phyloP scores from a whole-genome alignment of 2,329 filamentous ascomycete genomes.

The Colletotrichum sp. region DNA sequence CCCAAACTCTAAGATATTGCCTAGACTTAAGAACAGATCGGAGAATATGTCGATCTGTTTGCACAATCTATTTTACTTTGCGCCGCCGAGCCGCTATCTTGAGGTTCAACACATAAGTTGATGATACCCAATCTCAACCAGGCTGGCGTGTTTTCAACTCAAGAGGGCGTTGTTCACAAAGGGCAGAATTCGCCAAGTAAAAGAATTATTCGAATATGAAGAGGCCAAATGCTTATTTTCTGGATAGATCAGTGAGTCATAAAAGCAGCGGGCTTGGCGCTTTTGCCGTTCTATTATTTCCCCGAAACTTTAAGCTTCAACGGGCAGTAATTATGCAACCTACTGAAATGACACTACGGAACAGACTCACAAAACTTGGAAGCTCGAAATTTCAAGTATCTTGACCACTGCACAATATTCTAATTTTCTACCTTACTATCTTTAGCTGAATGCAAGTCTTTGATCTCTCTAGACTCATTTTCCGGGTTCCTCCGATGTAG shows the following conservation, averaged over 20 bases:
- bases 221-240: neutral
- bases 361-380: neutral
- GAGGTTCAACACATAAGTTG: neutral
- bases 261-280: neutral
- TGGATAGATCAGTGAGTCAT: accelerated
- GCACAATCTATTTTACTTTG: neutral
- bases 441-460: accelerated
- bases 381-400: accelerated
- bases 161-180: accelerated
- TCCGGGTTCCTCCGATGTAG: neutral
- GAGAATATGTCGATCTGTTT: neutral
- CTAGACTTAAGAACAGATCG: neutral
- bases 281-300: accelerated
- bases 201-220: accelerated
- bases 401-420: accelerated
- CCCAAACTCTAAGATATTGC: neutral
- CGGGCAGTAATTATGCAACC: accelerated
- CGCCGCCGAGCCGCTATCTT: neutral
- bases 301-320: neutral
- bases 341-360: accelerated
- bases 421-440: accelerated
- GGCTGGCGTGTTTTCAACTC: accelerated
- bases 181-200: neutral
- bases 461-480: neutral
- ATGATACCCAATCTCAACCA: accelerated